Evolutionary conservation across 495 filamentous ascomycete genomes (phyloP).

Genomic region (Daldinia vernicosa): DNA sequence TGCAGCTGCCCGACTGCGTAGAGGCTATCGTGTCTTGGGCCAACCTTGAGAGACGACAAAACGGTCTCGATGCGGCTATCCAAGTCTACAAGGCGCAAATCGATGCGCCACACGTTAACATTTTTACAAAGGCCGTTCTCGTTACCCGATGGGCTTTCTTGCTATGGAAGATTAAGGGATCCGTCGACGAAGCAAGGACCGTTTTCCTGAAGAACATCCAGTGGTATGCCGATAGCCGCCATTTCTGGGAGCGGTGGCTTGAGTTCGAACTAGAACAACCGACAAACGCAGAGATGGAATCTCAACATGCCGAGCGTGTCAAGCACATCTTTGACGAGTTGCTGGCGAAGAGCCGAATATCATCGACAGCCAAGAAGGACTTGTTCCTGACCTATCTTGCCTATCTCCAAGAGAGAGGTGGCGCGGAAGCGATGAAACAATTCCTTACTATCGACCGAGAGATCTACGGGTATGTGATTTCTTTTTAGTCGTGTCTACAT

Average conservation of each 20-base stretch:
- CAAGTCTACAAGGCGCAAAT: conserved; percentile 83
- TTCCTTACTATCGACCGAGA: conserved; percentile 86
- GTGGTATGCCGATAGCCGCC: conserved; percentile 84
- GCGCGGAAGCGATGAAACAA: conserved; percentile 84
- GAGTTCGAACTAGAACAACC: conserved; percentile 91
- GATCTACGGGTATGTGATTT: conserved; percentile 74
- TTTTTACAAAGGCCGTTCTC: conserved; percentile 84
- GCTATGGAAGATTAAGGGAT: conserved; percentile 90
- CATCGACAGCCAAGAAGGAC: conserved; percentile 73
- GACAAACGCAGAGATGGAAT: conserved; percentile 70
- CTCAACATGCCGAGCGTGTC: conserved; percentile 73
- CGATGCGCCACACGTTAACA: conserved; percentile 72
- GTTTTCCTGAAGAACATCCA: conserved; percentile 85
- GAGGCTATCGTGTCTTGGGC: conserved; percentile 89
- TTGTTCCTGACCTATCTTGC: conserved; percentile 81
- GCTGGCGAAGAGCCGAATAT: conserved; percentile 75
- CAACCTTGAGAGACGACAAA: conserved; percentile 86
- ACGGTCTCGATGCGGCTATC: conserved; percentile 87
- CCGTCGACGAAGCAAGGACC: conserved; percentile 81
- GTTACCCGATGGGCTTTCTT: conserved; percentile 90
- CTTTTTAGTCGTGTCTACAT: conserved; percentile 2
- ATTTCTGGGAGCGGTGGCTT: conserved; percentile 92
- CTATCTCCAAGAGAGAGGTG: conserved; percentile 85
- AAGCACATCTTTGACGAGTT: conserved; percentile 84
- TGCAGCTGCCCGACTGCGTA: conserved; percentile 72